Evolutionary conservation across 164 flowering plant genomes (phyloP), one percentile per base, ranked within the genome.

Genomic region (Annona cherimola): DNA sequence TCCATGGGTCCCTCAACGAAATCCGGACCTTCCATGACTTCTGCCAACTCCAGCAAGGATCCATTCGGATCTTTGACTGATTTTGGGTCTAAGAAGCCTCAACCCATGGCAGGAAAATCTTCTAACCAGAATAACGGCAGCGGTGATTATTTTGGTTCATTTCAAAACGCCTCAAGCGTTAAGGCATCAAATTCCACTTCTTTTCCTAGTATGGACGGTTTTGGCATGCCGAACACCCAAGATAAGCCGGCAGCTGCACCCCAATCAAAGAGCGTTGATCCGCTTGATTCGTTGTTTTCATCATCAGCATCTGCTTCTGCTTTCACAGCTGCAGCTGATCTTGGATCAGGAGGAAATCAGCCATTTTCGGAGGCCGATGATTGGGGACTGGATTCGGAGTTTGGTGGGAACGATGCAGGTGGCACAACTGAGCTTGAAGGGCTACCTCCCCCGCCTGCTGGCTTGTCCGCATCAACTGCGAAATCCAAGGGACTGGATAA

Each of bases 391-490:
- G 86, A 78, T 66, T 63, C 92, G 4, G 90, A 81, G 26, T 50
- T 5, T 50, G 91, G 59, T 2, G 59, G 83, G 12, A 62, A 77
- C 76, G 90, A 86, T 72, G 73, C 42, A 14, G 85, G 89, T 71
- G 82, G 80, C 45, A 84, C 94, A 2, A 93, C 92, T 55, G 99
- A 95, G 84, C 86, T 92, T 69, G 97, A 95, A 39, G 99, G 99
- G 67, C 90, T 92, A 69, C 97, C 99, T 12, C 96, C 96, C 0
- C 99, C 99, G 26, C 99, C 99, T 4, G 78, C 90, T 62, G 98
- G 98, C 43, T 85, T 93, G 5, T 69, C 90, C 2, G 91, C 89
- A 74, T 76, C 92, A 5, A 40, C 79, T 4, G 97, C 99, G n/a
- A 91, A 86, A 81, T 82, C 70, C 69, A 95, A 93, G 83, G 99